A percentile compares a stretch with the other conserved stretches of the same genome.
These are phyloP conservation scores for Penicillium cosmopolitanum DNA, from an alignment of 495 filamentous ascomycete species.

Conservation along the genomic window DNA sequence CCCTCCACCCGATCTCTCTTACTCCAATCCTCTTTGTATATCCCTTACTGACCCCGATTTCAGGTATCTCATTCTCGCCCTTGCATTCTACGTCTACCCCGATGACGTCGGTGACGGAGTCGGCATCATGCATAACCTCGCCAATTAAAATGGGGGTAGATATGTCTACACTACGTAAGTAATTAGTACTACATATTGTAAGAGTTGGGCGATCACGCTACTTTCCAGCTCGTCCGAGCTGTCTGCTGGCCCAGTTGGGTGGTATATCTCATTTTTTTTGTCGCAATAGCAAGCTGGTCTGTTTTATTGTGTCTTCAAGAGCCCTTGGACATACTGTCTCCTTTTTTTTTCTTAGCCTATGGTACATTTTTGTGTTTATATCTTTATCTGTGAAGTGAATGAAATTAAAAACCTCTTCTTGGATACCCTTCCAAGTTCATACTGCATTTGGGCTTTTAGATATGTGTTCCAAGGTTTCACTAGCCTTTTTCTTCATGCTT, in stretches of 20 bases:
- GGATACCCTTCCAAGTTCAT: too few relatives aligned
- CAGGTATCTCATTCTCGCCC: conserved; percentile 80
- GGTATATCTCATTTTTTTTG: not conserved
- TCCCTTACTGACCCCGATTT: not conserved
- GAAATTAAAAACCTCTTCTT: not conserved
- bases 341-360: not conserved
- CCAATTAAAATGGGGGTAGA: conserved; percentile 14
- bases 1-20: conserved; percentile 23
- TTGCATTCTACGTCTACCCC: conserved; percentile 90
- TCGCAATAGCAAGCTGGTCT: not conserved
- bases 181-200: not conserved
- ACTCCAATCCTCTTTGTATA: not conserved
- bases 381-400: not conserved
- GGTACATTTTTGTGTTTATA: not conserved
- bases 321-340: not conserved
- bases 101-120: conserved; percentile 48
- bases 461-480: too few relatives aligned
- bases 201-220: not conserved
- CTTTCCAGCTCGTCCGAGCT: not conserved
- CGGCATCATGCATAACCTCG: conserved; percentile 17
- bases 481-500: not conserved
- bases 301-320: not conserved
- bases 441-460: too few relatives aligned
- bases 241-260: not conserved
- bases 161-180: not conserved